Evolutionary conservation across 139 green algal species (phyloP), one percentile per base, ranked within the genome.

Genomic region (Chlamydomonas sp.): DNA sequence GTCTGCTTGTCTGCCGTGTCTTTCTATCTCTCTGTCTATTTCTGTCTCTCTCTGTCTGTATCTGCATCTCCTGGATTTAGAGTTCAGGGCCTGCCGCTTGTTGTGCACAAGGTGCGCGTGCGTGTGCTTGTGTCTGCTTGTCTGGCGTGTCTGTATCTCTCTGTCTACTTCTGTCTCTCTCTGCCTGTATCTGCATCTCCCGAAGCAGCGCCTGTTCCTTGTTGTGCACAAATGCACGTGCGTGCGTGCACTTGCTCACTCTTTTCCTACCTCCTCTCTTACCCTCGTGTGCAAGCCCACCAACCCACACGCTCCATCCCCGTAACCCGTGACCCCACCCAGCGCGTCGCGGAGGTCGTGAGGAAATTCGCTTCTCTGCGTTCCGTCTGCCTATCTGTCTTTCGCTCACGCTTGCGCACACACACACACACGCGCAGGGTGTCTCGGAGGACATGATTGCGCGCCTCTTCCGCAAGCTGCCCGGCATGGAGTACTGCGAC

Each of bases 401-500:
- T 2, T 2, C 26, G n/a, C n/a, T n/a, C n/a, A n/a, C n/a, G n/a
- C n/a, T n/a, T n/a, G n/a, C n/a, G n/a, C n/a, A n/a, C n/a, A n/a
- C n/a, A n/a, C n/a, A n/a, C n/a, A n/a, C n/a, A n/a, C n/a, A n/a
- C n/a, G n/a, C n/a, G 72, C 79, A 90, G 86, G 79, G 77, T 50
- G 85, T 89, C 30, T 80, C 59, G 5, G 88, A 94, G 57, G 90
- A 94, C 3, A 67, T 82, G 61, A 70, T 96, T 60, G 67, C 75
- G 13, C 72, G 78, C 39, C 73, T 96, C 38, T 96, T 96, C 83
- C 67, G 85, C 5, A 64, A 74, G 48, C 91, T 87, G 65, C 79
- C 84, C 0, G 90, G 89, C 58, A 90, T 95, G 84, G 88, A 95
- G 81, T 96, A 95, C 80, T 90, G 85, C 57, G 87, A 95, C 73